Base-by-base conservation (phyloP, 306 rosid species). In the Cyclanthera cordifolia region DNA sequence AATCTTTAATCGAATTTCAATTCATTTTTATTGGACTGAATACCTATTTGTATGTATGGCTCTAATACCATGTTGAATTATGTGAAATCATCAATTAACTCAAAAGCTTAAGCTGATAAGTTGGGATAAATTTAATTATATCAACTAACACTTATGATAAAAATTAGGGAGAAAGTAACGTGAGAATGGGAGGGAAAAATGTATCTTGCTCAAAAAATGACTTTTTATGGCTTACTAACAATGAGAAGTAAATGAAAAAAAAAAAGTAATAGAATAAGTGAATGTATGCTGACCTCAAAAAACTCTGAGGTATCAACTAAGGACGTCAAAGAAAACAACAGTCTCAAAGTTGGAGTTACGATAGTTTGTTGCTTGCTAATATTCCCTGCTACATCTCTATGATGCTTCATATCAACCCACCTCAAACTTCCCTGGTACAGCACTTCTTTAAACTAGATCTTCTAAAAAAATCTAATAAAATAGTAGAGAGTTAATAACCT, bases 251-350 rank as follows among this genome's bases (percentile, higher is more conserved):
- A 48, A 52, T 34, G 9, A 30, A 9, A 66, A 23, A n/a, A 17
- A 37, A 48, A 30, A 54, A 54, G n/a, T n/a, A n/a, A n/a, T n/a
- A 39, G 71, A 46, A 25, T 11, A 37, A 15, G 68, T 43, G 17
- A 73, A 53, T 49, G 68, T 54, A 69, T 57, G 49, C 92, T 82
- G 69, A 93, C 98, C 98, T 93, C 98, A 59, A 87, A 76, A 86
- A 80, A 87, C 25, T 87, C 95, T 21, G 96, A 86, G 53, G 90
- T 75, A 70, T 93, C 93, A 57, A 93, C 86, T 82, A 87, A 82
- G 50, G 95, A 93, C 15, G 96, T 85, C 58, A 89, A 74, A 45
- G 98, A 85, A 78, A 77, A 82, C 71, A 89, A 90, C 75, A 93
- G 80, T 89, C 98, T 86, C 81, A 89, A 81, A 66, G 80, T 77